Evolutionary conservation across 1,284 basidiomycete species (phyloP).

Genomic region (Wallemia ichthyophaga): DNA sequence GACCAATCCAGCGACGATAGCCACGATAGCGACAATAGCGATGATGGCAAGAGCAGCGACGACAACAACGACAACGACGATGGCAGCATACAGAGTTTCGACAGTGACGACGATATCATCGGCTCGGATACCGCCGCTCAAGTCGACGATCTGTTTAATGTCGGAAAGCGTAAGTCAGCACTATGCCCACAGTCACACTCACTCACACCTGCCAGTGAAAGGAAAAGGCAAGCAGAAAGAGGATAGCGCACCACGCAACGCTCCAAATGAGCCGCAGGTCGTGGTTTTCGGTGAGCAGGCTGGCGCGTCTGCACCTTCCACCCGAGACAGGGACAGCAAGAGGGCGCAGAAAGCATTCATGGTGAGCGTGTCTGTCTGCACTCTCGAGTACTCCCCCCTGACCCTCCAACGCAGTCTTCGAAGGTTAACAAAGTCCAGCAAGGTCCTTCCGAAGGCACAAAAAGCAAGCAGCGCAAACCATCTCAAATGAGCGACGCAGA

Average conservation of each 20-base stretch:
- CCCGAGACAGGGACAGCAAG: background rate
- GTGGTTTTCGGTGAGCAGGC: background rate
- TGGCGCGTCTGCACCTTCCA: background rate
- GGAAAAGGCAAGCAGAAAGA: background rate
- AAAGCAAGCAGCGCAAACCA: background rate
- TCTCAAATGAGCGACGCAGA: background rate
- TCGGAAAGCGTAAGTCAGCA: background rate
- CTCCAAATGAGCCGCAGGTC: background rate
- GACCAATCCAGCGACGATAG: no score
- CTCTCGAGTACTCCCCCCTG: background rate
- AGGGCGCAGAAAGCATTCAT: background rate
- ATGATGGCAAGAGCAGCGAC: no score
- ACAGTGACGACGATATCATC: background rate
- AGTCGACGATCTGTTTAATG: background rate
- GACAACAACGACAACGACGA: background rate
- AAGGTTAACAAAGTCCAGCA: background rate
- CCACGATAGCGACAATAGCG: no score
- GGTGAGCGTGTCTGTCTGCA: background rate
- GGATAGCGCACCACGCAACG: background rate
- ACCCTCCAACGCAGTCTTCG: no score
- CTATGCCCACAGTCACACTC: no score
- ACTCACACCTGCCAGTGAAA: background rate
- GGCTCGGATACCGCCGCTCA: background rate
- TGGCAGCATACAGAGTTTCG: background rate
- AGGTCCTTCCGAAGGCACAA: background rate